Percentiles rank a stretch among this genome's conserved stretches.
phyloP scores from a whole-genome alignment of 1,139 yeast genomes.

The Pichia sp. region DNA sequence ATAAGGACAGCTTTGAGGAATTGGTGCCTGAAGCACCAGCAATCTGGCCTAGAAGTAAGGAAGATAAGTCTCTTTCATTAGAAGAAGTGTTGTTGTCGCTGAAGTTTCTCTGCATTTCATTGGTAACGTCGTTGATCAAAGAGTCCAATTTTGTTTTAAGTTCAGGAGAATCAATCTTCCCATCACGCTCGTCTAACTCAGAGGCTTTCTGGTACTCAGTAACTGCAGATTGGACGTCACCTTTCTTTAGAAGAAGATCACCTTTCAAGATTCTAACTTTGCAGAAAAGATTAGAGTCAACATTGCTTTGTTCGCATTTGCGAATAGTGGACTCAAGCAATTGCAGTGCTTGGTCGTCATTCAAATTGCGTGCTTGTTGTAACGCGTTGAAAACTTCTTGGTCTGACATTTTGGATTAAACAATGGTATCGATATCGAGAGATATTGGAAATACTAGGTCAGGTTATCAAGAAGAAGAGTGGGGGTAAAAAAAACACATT shows the following conservation, averaged over 20 bases:
- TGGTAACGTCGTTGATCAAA: slow-evolving; percentile 23
- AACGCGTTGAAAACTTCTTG: slow-evolving; percentile 22
- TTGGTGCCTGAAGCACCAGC: slow-evolving; percentile 24
- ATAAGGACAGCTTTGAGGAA: slow-evolving; percentile 25
- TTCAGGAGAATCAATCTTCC: slow-evolving; percentile 30
- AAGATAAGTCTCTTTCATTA: slow-evolving; percentile 30
- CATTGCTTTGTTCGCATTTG: slow-evolving; percentile 18
- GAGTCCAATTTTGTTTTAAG: slow-evolving; percentile 26
- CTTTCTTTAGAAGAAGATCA: slow-evolving; percentile 25
- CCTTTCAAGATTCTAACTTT: slow-evolving; percentile 28
- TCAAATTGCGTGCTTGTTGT: slow-evolving; percentile 19
- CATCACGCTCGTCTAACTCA: slow-evolving; percentile 30
- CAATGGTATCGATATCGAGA: neutral
- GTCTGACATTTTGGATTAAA: slow-evolving; percentile 10
- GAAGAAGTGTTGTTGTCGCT: slow-evolving; percentile 20
- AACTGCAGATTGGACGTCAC: slow-evolving; percentile 25
- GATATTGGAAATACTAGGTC: no score
- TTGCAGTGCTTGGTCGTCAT: slow-evolving; percentile 13
- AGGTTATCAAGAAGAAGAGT: neutral
- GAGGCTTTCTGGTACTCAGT: slow-evolving; percentile 29
- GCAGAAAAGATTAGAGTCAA: slow-evolving; percentile 27
- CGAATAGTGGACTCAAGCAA: slow-evolving; percentile 5
- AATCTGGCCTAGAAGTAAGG: slow-evolving; percentile 27
- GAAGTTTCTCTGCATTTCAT: slow-evolving; percentile 23
- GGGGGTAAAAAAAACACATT: neutral